Base-by-base conservation (phyloP, 164 flowering plant genomes). In the Dillenia turbinata region DNA sequence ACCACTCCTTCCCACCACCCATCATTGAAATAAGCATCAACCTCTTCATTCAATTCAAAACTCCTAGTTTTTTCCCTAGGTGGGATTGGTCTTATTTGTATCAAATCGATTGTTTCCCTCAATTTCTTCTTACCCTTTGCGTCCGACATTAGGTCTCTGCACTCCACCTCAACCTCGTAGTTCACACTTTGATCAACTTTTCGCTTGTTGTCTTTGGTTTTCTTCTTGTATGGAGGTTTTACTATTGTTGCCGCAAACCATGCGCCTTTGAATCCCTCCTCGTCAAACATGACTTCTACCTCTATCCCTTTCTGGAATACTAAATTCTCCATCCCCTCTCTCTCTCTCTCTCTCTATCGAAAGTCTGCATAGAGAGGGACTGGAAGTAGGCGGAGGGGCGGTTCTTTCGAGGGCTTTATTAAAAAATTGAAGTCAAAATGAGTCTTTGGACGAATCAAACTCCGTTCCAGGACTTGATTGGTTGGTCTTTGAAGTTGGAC, bases 1-100 rank as follows among this genome's bases (percentile, higher is more conserved):
- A 82, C 67, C 24, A 67, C 69, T 4, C 84, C 84, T 44, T 78
- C 79, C 89, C 86, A 81, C 89, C 86, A 84, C 46, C 86, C 86
- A 19, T 80, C 89, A 13, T 75, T 71, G 64, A 75, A 56, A 55
- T 40, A 75, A 2, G 80, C 86, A 44, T 84, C 86, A 9, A 82
- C 89, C 15, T 66, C 67, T 15, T 84, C 84, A n/a, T 68, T 65
- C 33, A 75, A 13, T 55, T 49, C 52, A 61, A 75, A 75, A 14
- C 43, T 12, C 53, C 66, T 40, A 15, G 10, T 14, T 10, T 15
- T 22, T 54, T 76, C 83, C 13, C 69, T 52, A 0, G 83, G 83
- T 2, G 82, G 72, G 47, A 16, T 17, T 2, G 83, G 85, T 15
- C 85, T 58, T 24, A 83, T 53, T 56, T 68, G 77, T 16, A 59